Evolutionary conservation across 2,329 filamentous ascomycete genomes (phyloP).

Genomic region (Pseudogymnoascus sp.): DNA sequence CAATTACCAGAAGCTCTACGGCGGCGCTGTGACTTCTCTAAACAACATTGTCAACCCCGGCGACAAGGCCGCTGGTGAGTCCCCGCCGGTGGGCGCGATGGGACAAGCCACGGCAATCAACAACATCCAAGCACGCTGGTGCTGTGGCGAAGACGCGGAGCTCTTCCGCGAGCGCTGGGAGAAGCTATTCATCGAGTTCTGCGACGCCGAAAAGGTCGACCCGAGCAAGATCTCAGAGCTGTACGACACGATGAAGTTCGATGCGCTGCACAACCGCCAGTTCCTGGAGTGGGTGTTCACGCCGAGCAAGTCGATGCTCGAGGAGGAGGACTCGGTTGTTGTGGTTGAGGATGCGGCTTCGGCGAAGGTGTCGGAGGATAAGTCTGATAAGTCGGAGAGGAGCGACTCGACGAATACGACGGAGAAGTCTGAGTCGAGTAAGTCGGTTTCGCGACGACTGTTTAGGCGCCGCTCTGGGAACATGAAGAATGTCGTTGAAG

Average conservation of each 20-base stretch:
- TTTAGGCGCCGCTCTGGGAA: slow-evolving; percentile 49
- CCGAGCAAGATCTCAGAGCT: slow-evolving; percentile 97
- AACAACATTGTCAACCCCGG: slow-evolving; percentile 46
- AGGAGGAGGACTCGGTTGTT: slow-evolving; percentile 48
- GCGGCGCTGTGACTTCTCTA: slow-evolving; percentile 55
- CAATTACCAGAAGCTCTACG: slow-evolving; percentile 76
- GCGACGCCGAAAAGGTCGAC: slow-evolving; percentile 93
- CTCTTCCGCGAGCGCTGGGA: slow-evolving; percentile 97
- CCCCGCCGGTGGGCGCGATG: slow-evolving; percentile 38
- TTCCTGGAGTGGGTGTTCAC: slow-evolving; percentile 98
- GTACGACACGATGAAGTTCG: slow-evolving; percentile 99
- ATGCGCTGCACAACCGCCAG: slow-evolving; percentile 89
- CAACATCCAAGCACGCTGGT: slow-evolving; percentile 85
- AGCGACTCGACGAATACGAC: slow-evolving; percentile 20
- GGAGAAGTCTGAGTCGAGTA: slow-evolving; percentile 22
- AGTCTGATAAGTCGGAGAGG: slow-evolving; percentile 22
- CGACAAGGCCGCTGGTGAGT: slow-evolving; percentile 32
- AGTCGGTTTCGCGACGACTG: slow-evolving; percentile 36
- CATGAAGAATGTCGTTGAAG: slow-evolving; percentile 38
- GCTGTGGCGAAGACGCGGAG: slow-evolving; percentile 88
- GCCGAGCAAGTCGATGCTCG: slow-evolving; percentile 68
- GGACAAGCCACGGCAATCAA: slow-evolving; percentile 55
- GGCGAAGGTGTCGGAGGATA: slow-evolving; percentile 21
- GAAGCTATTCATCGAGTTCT: slow-evolving; percentile 94
- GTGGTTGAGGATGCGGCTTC: slow-evolving; percentile 25